Percentiles rank a stretch among this genome's conserved stretches.
These are phyloP conservation scores for Calendula officinalis DNA, from an alignment of 129 eudicot genomes.

Conservation along the genomic window DNA sequence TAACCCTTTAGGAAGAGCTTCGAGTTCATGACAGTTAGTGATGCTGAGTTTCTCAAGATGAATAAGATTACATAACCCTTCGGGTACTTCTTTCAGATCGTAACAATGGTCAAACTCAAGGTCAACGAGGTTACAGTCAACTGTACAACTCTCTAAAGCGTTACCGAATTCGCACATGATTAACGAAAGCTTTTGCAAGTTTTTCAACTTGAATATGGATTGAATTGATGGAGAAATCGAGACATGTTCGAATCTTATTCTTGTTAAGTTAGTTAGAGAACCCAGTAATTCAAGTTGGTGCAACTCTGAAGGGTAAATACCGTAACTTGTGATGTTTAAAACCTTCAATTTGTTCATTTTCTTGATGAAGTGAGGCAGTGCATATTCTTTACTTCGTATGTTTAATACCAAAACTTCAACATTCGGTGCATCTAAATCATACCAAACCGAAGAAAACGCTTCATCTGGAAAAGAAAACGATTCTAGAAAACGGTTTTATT, in stretches of 20 bases:
- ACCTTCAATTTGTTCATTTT: constrained; percentile 37
- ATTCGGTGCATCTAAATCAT: constrained; percentile 40
- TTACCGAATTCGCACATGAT: constrained; percentile 42
- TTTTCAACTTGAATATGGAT: constrained; percentile 27
- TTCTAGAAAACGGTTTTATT: constrained; percentile 14
- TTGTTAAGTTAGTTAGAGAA: constrained; percentile 27
- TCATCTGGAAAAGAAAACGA: constrained; percentile 38
- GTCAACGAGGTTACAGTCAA: constrained; percentile 27
- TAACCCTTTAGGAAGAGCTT: constrained; percentile 29
- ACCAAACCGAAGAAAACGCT: constrained; percentile 39
- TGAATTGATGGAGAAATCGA: constrained; percentile 31
- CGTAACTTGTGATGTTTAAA: constrained; percentile 43
- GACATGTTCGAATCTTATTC: constrained; percentile 39
- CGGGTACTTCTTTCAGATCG: constrained; percentile 40
- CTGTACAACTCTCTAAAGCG: constrained; percentile 29
- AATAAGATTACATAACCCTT: constrained; percentile 26
- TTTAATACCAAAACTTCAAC: constrained; percentile 48
- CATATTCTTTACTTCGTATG: constrained; percentile 21
- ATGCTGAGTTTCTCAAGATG: constrained; percentile 41
- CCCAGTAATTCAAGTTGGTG: constrained; percentile 11
- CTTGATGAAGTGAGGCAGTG: constrained; percentile 37
- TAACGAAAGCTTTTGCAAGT: constrained; percentile 46
- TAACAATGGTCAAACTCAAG: constrained; percentile 44
- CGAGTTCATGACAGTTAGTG: constrained; percentile 51
- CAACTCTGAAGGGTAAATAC: constrained; percentile 28